Evolutionary conservation across 2,329 filamentous ascomycete genomes (phyloP), one percentile per base, ranked within the genome.

Genomic region (Penicillium sp.): DNA sequence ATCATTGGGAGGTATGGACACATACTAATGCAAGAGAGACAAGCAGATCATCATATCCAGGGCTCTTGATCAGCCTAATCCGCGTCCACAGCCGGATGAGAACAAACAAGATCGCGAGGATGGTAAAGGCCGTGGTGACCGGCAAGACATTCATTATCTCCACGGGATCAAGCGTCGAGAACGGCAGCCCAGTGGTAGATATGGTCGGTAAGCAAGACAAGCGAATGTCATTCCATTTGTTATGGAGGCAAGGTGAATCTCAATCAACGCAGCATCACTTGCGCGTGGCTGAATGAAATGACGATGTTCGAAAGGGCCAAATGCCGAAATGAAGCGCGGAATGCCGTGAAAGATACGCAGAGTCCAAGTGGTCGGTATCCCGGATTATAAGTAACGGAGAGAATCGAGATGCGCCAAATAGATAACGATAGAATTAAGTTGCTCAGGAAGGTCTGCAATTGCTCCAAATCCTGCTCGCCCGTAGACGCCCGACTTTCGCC

Each of bases 1-100:
- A 22, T 22, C 20, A 22, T 22, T 22, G 22, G 4, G 2, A 43
- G n/a, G 16, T 2, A 3, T 5, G 10, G 2, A 11, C 10, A 54
- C 50, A 16, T 59, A 64, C 62, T 58, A 62, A 46, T 35, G 67
- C 57, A 22, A 43, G 4, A 4, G 51, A 36, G 43, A 68, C 53
- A 14, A 67, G n/a, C 31, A 63, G 24, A 51, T 69, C 66, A 51
- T 69, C 67, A 48, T 59, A 58, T 14, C 67, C 66, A 3, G 62
- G 57, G 5, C 51, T 54, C 30, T 56, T 62, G 16, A 65, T 53
- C 10, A 68, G 24, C 18, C 44, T 43, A 7, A 64, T 49, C 7
- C 67, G 53, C 18, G 63, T 62, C 24, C 51, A 63, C 28, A 69
- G 38, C 18, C 67, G 57, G 24, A 64, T 22, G 1, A 40, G 50